These are phyloP conservation scores for Pichia sp. DNA, from an alignment of 1,139 yeast species.

Conservation along the genomic window DNA sequence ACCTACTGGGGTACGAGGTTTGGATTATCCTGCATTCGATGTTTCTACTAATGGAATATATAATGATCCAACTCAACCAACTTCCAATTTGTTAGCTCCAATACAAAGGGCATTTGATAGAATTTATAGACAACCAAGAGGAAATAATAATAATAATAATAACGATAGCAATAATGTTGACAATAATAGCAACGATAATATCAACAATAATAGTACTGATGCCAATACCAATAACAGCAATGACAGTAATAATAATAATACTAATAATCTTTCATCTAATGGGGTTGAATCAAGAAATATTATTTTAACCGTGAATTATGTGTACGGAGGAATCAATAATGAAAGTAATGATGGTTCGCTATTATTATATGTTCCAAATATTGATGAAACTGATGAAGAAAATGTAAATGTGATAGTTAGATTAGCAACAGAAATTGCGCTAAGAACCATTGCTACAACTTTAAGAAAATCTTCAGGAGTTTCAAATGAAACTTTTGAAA, in stretches of 20 bases:
- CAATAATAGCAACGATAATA: not conserved
- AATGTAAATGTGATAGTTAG: constrained; percentile 53
- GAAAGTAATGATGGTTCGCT: constrained; percentile 38
- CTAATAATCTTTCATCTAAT: not conserved
- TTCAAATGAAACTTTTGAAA: constrained; percentile 45
- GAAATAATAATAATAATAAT: not conserved
- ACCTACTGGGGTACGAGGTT: constrained; percentile 23
- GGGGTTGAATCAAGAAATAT: constrained; percentile 30
- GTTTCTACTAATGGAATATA: constrained; percentile 28
- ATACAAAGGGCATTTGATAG: constrained; percentile 22
- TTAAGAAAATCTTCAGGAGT: constrained; percentile 43
- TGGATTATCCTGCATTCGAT: constrained; percentile 31
- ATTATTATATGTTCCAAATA: constrained; percentile 58
- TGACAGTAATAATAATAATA: not conserved
- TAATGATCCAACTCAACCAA: constrained; percentile 19
- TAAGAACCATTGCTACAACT: constrained; percentile 49
- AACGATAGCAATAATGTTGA: not conserved
- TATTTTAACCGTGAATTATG: constrained; percentile 34
- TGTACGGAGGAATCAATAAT: constrained; percentile 28
- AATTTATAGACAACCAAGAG: constrained; percentile 6
- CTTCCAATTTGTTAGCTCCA: constrained; percentile 22
- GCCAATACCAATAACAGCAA: not conserved
- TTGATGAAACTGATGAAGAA: constrained; percentile 47
- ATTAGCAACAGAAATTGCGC: constrained; percentile 64
- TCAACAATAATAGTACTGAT: not conserved